Evolutionary conservation across 805 yeast genomes (phyloP), one percentile per base, ranked within the genome.

Genomic region (Yamadazyma paraphyllophila): DNA sequence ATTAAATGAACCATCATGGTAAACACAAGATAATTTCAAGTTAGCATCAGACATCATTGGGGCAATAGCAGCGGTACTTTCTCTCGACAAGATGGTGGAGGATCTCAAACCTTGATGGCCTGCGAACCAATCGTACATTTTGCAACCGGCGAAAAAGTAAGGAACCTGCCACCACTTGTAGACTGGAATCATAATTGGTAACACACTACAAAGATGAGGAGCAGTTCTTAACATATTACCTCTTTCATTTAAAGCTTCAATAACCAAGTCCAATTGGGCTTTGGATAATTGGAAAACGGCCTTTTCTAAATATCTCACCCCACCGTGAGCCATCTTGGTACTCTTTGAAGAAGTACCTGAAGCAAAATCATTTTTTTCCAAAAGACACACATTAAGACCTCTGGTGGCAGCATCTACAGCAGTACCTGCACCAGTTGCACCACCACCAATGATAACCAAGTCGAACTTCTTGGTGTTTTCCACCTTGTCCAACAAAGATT

Each of bases 251-350:
- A 67, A 57, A 12, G 63, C 62, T 26, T 66, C 63, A 39, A 58
- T 57, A 20, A 58, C 62, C 35, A 58, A 55, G 15, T 67, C 56
- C 45, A 81, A 44, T 72, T 91, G 98, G 49, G 83, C 92, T 66
- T 88, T 89, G 47, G 95, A 90, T 43, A 91, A 76, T 70, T 89
- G 90, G 80, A 89, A 89, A 58, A 91, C 81, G 33, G 97, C 97
- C 73, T 91, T 91, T 65, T 91, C 98, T 60, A 91, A 77, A 66
- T 91, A 91, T 59, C 98, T 77, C 36, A 91, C 97, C 64, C 98
- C 98, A 54, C 98, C 98, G 63, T 91, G 98, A 36, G 96, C 96
- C 83, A 91, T 87, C 71, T 91, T 91, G 40, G 98, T 91, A 12
- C 96, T 87, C 59, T 90, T 87, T 30, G 97, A 89, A 7, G 96